Percentiles rank a stretch among this genome's conserved stretches.
Conservation (phyloP, 1,284 basidiomycete genomes). For the Ustilago tritici region DNA sequence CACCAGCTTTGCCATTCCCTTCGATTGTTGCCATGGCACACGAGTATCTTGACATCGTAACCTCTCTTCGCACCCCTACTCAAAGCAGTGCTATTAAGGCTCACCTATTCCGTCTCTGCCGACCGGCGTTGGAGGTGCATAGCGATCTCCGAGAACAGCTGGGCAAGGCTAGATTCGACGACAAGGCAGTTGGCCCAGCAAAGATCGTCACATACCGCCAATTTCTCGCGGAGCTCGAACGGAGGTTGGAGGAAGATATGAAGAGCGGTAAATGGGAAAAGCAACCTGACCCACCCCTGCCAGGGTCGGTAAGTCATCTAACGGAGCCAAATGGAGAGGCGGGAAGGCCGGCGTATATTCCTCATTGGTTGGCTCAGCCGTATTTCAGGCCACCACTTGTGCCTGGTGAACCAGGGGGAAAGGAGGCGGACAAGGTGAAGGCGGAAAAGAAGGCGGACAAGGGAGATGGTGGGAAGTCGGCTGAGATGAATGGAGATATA, state of each 20-base stretch:
- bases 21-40: conserved; percentile 78
- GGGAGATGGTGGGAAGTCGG: background rate
- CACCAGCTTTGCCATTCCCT: conserved; percentile 72
- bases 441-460: background rate
- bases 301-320: conserved; percentile 35
- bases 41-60: conserved; percentile 88
- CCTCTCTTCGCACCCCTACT: conserved; percentile 79
- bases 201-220: conserved; percentile 74
- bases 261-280: conserved; percentile 18
- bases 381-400: conserved; percentile 76
- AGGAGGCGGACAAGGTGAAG: conserved; percentile 15
- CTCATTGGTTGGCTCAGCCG: conserved; percentile 87
- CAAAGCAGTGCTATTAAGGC: conserved; percentile 83
- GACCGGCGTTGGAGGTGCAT: conserved; percentile 79
- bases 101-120: conserved; percentile 91
- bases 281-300: conserved; percentile 25
- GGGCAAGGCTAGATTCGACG: conserved; percentile 71
- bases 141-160: conserved; percentile 80
- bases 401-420: conserved; percentile 8
- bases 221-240: conserved; percentile 78
- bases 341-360: conserved; percentile 74
- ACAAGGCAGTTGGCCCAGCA: conserved; percentile 70
- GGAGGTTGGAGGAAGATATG: conserved; percentile 75
- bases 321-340: conserved; percentile 60
- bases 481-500: conserved; percentile 13